A percentile compares a stretch with the other conserved stretches of the same genome.
Conservation (phyloP, 169 alveolate species). For the Besnoitia besnoiti region DNA sequence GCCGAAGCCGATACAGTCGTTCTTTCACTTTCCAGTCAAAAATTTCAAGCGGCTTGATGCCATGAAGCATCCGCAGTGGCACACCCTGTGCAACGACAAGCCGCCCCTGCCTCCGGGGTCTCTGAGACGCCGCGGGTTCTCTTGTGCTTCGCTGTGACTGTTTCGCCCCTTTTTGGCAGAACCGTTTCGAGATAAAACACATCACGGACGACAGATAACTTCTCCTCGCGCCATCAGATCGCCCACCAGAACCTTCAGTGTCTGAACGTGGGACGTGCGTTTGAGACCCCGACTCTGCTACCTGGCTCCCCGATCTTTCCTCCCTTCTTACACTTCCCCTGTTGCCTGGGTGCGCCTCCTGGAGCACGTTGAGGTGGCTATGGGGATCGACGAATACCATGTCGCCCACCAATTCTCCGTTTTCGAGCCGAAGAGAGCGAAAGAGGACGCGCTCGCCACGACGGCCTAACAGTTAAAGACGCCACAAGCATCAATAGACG, state of each 20-base stretch:
- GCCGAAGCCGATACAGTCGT: not conserved
- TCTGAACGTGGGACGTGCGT: too few relatives aligned
- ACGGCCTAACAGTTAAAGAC: not conserved
- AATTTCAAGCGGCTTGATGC: constrained; percentile 28
- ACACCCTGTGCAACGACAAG: not conserved
- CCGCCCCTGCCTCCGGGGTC: not conserved
- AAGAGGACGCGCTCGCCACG: constrained; percentile 2
- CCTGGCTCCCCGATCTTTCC: too few relatives aligned
- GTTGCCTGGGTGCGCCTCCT: not conserved
- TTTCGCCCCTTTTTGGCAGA: not conserved
- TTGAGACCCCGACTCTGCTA: too few relatives aligned
- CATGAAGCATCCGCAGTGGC: not conserved
- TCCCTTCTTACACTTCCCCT: too few relatives aligned
- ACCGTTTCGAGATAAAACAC: not conserved
- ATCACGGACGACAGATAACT: not conserved
- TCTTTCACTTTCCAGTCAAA: constrained; percentile 28
- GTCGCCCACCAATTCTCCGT: constrained; percentile 9
- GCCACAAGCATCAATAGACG: too few relatives aligned
- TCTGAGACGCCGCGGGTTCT: not conserved
- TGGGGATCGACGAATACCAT: constrained; percentile 6
- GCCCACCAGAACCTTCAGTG: not conserved
- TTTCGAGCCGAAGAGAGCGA: not conserved
- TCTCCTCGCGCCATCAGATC: not conserved
- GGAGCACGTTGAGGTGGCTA: not conserved
- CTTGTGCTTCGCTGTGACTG: not conserved